These are phyloP conservation scores for Protomyces inundatus DNA, from an alignment of 1,139 yeast genomes.

Conservation along the genomic window DNA sequence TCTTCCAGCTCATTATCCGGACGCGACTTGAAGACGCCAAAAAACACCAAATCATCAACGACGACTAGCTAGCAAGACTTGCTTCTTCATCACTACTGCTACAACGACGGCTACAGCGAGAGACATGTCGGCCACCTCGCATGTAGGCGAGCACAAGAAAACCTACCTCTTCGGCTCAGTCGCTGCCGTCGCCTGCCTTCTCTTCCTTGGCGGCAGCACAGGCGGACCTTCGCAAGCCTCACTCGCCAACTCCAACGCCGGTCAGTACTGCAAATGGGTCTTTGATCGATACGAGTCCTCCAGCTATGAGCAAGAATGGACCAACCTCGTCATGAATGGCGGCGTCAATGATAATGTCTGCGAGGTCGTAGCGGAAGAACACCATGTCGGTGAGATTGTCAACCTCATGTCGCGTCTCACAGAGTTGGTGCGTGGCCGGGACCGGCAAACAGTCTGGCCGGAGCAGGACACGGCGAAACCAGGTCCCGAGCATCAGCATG, in stretches of 20 bases:
- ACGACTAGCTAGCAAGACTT: too few relatives aligned
- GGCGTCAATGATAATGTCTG: constrained; percentile 10
- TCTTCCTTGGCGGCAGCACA: background rate
- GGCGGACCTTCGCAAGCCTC: background rate
- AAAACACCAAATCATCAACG: too few relatives aligned
- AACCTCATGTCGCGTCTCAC: constrained; percentile 5
- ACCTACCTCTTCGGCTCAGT: background rate
- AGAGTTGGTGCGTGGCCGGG: background rate
- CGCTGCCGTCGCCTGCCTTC: background rate
- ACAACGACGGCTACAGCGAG: too few relatives aligned
- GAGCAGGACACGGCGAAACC: constrained; percentile 6
- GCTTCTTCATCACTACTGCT: too few relatives aligned
- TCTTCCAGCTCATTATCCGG: too few relatives aligned
- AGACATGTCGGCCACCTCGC: background rate
- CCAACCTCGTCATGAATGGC: background rate
- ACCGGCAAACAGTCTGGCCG: background rate
- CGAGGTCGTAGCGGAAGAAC: background rate
- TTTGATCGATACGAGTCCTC: constrained; percentile 13
- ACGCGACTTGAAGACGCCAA: too few relatives aligned
- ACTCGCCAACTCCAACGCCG: background rate
- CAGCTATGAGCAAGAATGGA: constrained; percentile 9
- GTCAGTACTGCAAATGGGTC: constrained; percentile 12
- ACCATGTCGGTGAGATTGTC: background rate
- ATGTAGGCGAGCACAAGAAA: background rate
- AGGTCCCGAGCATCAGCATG: background rate